Percentiles rank a stretch among this genome's conserved stretches.
These are phyloP conservation scores for Ustilago tritici DNA, from an alignment of 1,284 basidiomycete species.

Conservation along the genomic window DNA sequence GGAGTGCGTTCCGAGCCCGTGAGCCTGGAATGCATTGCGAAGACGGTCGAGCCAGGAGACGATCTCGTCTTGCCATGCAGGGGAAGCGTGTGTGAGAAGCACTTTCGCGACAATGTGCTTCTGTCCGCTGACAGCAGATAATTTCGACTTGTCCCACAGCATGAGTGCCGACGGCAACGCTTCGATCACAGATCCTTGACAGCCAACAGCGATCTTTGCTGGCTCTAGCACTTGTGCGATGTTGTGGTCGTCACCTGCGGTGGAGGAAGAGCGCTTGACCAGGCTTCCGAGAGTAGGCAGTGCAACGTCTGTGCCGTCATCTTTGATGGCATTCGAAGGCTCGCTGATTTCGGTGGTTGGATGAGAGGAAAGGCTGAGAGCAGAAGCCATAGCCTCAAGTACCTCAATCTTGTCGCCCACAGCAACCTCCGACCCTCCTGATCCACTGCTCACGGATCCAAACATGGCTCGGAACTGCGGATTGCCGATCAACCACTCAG, in stretches of 20 bases:
- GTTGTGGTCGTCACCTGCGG: neutral
- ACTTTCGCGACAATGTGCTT: constrained; percentile 56
- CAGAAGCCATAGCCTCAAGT: constrained; percentile 33
- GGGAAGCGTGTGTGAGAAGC: constrained; percentile 43
- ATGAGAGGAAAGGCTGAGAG: constrained; percentile 11
- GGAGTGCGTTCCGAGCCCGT: constrained; percentile 52
- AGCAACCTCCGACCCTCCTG: constrained; percentile 1
- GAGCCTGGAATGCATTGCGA: constrained; percentile 33
- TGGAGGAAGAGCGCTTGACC: neutral
- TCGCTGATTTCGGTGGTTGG: neutral
- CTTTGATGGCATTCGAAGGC: neutral
- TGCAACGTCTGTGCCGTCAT: neutral
- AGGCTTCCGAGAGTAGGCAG: constrained; percentile 24
- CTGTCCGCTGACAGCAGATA: constrained; percentile 54
- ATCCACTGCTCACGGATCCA: neutral
- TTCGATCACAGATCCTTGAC: constrained; percentile 53
- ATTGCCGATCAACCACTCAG: constrained; percentile 38
- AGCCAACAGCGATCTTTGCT: constrained; percentile 50
- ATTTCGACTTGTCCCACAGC: constrained; percentile 64
- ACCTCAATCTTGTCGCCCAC: constrained; percentile 42
- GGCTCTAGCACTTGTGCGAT: constrained; percentile 49
- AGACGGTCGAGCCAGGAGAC: constrained; percentile 52
- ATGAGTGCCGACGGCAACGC: constrained; percentile 52
- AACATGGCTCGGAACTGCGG: constrained; percentile 44
- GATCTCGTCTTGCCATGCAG: constrained; percentile 48